phyloP scores from a whole-genome alignment of 2,329 filamentous ascomycete genomes.

The Dactylonectria macrodidyma region DNA sequence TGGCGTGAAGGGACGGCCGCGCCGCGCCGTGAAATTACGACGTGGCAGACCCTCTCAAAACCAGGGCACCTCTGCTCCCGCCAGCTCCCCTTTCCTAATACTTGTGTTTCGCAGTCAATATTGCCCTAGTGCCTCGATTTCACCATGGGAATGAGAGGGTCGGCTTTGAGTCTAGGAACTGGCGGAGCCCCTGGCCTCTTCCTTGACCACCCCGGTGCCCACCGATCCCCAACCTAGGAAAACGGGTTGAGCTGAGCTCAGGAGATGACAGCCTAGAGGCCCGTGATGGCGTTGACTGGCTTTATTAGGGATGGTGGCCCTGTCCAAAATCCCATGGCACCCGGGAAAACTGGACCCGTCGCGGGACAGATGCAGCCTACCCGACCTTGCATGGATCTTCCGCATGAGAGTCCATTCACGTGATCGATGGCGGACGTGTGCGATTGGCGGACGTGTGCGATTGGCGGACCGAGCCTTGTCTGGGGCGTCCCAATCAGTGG shows the following conservation, averaged over 20 bases:
- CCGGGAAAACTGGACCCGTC: conserved; percentile 48
- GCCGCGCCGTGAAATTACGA: conserved; percentile 51
- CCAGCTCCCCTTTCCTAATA: conserved; percentile 26
- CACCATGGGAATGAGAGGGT: neutral
- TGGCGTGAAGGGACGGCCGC: conserved; percentile 48
- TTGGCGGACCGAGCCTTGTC: conserved; percentile 57
- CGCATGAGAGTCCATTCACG: conserved; percentile 55
- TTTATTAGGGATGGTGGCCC: conserved; percentile 43
- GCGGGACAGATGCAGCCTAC: conserved; percentile 53
- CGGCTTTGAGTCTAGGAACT: neutral
- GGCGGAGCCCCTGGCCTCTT: neutral
- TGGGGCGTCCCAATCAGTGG: conserved; percentile 46
- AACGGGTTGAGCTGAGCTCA: conserved; percentile 17
- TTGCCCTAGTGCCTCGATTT: neutral
- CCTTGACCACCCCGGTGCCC: conserved; percentile 13
- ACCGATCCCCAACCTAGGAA: conserved; percentile 5
- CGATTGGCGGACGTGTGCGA: conserved; percentile 59
- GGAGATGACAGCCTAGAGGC: conserved; percentile 32
- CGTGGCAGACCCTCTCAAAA: conserved; percentile 43
- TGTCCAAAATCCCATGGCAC: conserved; percentile 38
- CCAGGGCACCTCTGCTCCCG: conserved; percentile 7
- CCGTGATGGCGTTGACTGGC: conserved; percentile 39
- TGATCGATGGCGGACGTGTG: conserved; percentile 53
- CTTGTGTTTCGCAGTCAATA: neutral
- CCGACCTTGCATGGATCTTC: conserved; percentile 50